These are phyloP conservation scores for Colletotrichum lentis DNA, from an alignment of 2,329 filamentous ascomycete species.

Conservation along the genomic window DNA sequence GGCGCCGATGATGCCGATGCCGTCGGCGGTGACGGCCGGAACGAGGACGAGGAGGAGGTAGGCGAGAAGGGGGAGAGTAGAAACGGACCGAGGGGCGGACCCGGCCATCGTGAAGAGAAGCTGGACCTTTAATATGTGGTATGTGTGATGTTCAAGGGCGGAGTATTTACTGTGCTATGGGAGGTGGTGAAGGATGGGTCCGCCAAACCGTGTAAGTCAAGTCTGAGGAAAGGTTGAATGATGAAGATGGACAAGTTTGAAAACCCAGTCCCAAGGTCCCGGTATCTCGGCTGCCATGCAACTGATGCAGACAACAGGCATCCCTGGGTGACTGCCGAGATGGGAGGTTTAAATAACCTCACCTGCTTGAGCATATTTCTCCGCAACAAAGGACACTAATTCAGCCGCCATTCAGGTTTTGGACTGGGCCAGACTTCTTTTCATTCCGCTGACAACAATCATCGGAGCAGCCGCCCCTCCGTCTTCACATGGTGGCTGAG, in stretches of 20 bases:
- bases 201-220: not conserved
- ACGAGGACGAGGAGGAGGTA: not conserved
- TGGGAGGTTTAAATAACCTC: slow-evolving; percentile 1
- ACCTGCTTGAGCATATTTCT: not conserved
- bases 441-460: not conserved
- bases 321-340: not conserved
- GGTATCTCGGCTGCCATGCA: not conserved
- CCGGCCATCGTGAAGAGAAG: not conserved
- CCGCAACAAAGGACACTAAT: not conserved
- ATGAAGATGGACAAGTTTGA: not conserved
- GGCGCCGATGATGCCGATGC: slow-evolving; percentile 46
- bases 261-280: not conserved
- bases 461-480: not conserved
- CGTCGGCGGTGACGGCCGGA: slow-evolving; percentile 33
- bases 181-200: too few relatives aligned
- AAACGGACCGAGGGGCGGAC: not conserved
- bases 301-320: not conserved
- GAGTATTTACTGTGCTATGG: too few relatives aligned
- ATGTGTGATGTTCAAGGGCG: not conserved
- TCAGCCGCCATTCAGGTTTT: not conserved
- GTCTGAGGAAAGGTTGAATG: not conserved
- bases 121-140: not conserved
- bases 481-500: not conserved
- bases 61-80: not conserved
- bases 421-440: not conserved